A percentile compares a stretch with the other conserved stretches of the same genome.
Conservation (phyloP, 768 basidiomycete species). For the Thelephora aurantiotincta region DNA sequence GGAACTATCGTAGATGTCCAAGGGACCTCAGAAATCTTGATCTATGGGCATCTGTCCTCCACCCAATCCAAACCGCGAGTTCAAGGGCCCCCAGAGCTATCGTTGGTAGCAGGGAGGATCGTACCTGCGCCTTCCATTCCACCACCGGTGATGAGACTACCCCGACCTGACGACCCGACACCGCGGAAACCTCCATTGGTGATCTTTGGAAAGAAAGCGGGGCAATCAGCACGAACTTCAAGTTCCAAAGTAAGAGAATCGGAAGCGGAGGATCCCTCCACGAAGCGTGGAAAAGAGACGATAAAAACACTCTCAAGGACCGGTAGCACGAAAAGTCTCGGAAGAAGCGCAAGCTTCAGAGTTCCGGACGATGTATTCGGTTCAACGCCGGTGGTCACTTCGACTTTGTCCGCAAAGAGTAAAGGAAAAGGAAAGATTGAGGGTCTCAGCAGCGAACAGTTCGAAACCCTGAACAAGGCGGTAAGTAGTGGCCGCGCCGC, state of each 20-base stretch:
- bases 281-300: conserved; percentile 6
- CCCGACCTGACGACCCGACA: conserved; percentile 68
- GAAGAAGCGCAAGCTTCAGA: conserved; percentile 4
- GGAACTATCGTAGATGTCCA: conserved; percentile 35
- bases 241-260: conserved; percentile 6
- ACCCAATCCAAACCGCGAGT: conserved; percentile 7
- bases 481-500: conserved; percentile 22
- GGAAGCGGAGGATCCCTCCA: conserved; percentile 7
- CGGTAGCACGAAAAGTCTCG: conserved; percentile 10
- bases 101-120: conserved; percentile 45
- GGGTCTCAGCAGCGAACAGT: conserved; percentile 21
- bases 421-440: conserved; percentile 26
- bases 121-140: conserved; percentile 23
- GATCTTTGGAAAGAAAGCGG: conserved; percentile 10
- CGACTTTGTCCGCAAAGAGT: conserved; percentile 12
- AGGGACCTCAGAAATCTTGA: conserved; percentile 53
- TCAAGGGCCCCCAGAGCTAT: conserved; percentile 17
- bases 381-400: conserved; percentile 2
- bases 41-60: conserved; percentile 25
- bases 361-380: conserved; percentile 9
- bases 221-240: conserved; percentile 9
- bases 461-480: conserved; percentile 49
- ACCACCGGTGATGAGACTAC: conserved; percentile 23
- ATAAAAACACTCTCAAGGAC: neutral
- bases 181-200: conserved; percentile 48